Conservation (phyloP, 2,329 filamentous ascomycete genomes). For the Davidsoniella australis region DNA sequence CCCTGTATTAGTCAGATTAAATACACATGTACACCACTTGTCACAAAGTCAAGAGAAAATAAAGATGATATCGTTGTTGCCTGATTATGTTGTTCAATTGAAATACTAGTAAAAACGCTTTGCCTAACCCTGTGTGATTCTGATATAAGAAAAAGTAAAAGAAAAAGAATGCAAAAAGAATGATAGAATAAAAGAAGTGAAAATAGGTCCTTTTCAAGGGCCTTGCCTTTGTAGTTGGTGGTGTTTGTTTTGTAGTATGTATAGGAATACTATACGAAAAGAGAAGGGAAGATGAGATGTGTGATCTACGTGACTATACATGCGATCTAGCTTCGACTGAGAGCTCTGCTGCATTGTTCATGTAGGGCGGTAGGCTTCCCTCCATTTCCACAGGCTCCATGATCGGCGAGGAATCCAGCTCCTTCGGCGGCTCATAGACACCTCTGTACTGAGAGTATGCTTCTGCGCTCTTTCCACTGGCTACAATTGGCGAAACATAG, state of each 20-base stretch:
- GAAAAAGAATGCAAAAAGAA: not conserved
- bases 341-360: conserved; percentile 6
- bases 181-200: not conserved
- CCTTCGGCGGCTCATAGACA: conserved; percentile 9
- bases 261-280: not conserved
- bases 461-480: conserved; percentile 3
- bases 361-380: conserved; percentile 11
- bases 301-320: not conserved
- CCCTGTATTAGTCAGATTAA: too few species aligned
- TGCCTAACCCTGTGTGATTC: conserved; percentile 4
- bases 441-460: conserved; percentile 8
- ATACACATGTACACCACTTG: too few species aligned
- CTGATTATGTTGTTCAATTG: conserved; percentile 1
- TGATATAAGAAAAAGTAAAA: not conserved
- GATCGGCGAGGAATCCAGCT: conserved; percentile 9
- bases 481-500: conserved; percentile 1
- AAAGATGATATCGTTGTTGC: too few species aligned
- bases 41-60: too few species aligned
- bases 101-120: not conserved
- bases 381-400: conserved; percentile 12
- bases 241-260: not conserved
- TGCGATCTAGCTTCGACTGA: conserved; percentile 7
- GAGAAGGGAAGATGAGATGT: not conserved
- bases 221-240: not conserved
- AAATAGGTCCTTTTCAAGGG: too few species aligned